phyloP scores from a whole-genome alignment of 2,329 filamentous ascomycete species.

The Ambrosiella beaveri region DNA sequence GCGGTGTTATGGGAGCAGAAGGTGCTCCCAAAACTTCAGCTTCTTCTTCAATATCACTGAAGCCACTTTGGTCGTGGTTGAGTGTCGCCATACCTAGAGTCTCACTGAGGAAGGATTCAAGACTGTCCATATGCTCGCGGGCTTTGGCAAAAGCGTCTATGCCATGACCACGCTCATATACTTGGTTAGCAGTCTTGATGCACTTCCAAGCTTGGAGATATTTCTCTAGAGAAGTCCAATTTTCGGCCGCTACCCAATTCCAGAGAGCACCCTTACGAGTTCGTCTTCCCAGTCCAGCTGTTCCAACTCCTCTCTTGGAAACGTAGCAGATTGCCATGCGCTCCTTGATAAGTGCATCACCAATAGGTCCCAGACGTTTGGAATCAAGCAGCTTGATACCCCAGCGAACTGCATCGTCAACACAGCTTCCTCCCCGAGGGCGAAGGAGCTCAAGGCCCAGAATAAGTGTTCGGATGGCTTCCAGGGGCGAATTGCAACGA shows the following conservation, averaged over 20 bases:
- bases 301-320: constrained; percentile 50
- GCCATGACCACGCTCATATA: constrained; percentile 5
- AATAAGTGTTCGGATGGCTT: constrained; percentile 59
- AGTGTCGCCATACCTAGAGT: constrained; percentile 3
- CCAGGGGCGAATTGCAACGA: constrained; percentile 61
- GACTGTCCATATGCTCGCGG: constrained; percentile 5
- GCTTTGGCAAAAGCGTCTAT: constrained; percentile 8
- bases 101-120: constrained; percentile 8
- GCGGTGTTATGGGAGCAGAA: background rate
- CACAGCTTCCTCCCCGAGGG: constrained; percentile 58
- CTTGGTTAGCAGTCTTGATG: constrained; percentile 32
- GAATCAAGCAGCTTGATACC: constrained; percentile 64
- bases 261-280: constrained; percentile 77
- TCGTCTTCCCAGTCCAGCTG: constrained; percentile 51
- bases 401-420: constrained; percentile 81
- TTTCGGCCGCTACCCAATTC: constrained; percentile 66
- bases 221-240: constrained; percentile 65
- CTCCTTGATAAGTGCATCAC: constrained; percentile 71
- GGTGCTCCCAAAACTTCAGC: constrained; percentile 4
- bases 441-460: constrained; percentile 69
- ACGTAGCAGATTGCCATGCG: constrained; percentile 72
- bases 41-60: constrained; percentile 9
- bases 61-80: background rate
- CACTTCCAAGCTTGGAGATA: constrained; percentile 62
- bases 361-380: constrained; percentile 54